These are phyloP conservation scores for Verticillium nubilum DNA, from an alignment of 2,329 filamentous ascomycete genomes.

Conservation along the genomic window DNA sequence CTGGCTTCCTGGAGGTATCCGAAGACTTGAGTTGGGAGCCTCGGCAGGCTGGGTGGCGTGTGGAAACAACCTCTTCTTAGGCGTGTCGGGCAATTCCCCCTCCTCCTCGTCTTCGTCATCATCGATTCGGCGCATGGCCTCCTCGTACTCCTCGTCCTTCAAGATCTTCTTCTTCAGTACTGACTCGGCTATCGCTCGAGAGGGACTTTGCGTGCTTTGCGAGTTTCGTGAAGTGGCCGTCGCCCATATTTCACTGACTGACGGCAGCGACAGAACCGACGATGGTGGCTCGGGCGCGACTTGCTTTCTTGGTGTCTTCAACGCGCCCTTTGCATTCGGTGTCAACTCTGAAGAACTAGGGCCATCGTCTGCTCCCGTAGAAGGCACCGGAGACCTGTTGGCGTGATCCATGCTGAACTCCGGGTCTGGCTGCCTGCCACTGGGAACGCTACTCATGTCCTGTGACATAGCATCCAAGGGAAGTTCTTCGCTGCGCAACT, in stretches of 20 bases:
- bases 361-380: conserved; percentile 2
- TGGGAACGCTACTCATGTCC: conserved; percentile 31
- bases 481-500: conserved; percentile 4
- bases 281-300: conserved; percentile 6
- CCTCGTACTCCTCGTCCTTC: conserved; percentile 34
- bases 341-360: conserved; percentile 3
- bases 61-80: conserved; percentile 21
- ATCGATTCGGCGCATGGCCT: conserved; percentile 37
- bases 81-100: conserved; percentile 9
- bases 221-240: conserved; percentile 28
- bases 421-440: conserved; percentile 45
- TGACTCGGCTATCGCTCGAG: conserved; percentile 12
- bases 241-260: conserved; percentile 32
- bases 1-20: conserved; percentile 18
- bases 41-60: conserved; percentile 24
- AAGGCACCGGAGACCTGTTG: conserved; percentile 17
- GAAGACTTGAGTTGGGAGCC: background rate
- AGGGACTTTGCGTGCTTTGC: conserved; percentile 27
- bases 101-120: conserved; percentile 20
- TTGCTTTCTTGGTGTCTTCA: conserved; percentile 1
- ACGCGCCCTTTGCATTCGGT: background rate
- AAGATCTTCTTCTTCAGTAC: conserved; percentile 9
- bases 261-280: conserved; percentile 17
- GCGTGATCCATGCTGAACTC: conserved; percentile 29
- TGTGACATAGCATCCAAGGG: conserved; percentile 23